Base-by-base conservation (phyloP, 1,284 basidiomycete species). In the Nidula niveotomentosa region DNA sequence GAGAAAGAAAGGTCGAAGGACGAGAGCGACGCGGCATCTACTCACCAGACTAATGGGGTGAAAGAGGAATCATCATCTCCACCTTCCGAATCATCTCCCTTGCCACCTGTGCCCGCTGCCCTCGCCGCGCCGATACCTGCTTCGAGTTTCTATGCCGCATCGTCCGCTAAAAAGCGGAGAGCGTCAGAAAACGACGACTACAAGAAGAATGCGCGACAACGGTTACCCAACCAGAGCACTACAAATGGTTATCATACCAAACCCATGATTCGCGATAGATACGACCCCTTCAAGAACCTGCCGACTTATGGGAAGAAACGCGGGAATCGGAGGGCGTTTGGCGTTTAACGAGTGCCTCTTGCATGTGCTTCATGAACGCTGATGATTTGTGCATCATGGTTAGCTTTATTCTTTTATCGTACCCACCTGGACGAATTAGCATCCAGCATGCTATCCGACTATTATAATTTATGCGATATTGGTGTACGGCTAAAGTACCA, bases 271-370 rank as follows among this genome's bases (percentile, higher is more conserved):
- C 55, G 58, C 44, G 49, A 48, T 37, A 56, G 57, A 46, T 45
- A 58, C 39, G 64, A 64, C 44, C 64, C 62, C 39, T 64, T 56
- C 46, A 53, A 52, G 35, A 39, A 54, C 30, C 49, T 65, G 55
- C 57, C 54, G 18, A 62, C 54, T 33, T 60, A 60, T 33, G 49
- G 56, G n/a, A 64, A 62, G 53, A 57, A 54, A 30, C 30, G 30
- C 30, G 30, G 30, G 53, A 65, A 62, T 46, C 59, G 67, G 55
- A 69, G 63, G 61, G 65, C 67, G 49, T 62, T 65, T 56, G 72
- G 66, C 30, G 55, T 74, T 33, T 74, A 58, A 69, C 30, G 51
- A 43, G 48, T 37, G 44, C 15, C 6, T 33, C 34, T 34, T 53
- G 54, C 36, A 43, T 49, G 30, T 30, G 34, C 36, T 30, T 51